A percentile compares a stretch with the other conserved stretches of the same genome.
phyloP scores from a whole-genome alignment of 495 filamentous ascomycete species.

The Talaromyces trachyspermus region DNA sequence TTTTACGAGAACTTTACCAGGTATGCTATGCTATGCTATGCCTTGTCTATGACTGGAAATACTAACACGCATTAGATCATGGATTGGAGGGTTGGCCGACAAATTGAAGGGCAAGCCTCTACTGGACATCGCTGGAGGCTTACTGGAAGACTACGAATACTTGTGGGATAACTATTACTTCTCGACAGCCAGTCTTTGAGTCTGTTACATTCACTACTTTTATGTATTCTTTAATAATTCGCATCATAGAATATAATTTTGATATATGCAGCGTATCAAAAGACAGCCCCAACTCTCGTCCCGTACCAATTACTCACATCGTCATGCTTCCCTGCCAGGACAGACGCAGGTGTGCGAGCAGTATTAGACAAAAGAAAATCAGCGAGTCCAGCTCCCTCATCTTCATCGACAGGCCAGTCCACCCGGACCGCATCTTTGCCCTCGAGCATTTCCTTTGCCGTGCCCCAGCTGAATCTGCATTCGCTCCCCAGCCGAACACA shows the following conservation, averaged over 20 bases:
- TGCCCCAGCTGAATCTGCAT: constrained; percentile 92
- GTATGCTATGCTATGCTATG: constrained; percentile 36
- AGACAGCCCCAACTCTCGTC: constrained; percentile 14
- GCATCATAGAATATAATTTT: constrained; percentile 10
- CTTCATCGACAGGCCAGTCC: constrained; percentile 76
- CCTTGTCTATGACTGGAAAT: constrained; percentile 1
- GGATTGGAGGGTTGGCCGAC: constrained; percentile 52
- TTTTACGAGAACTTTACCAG: constrained; percentile 94
- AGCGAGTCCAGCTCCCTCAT: constrained; percentile 60
- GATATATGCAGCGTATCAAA: constrained; percentile 11
- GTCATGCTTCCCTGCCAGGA: constrained; percentile 19
- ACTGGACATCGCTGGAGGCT: constrained; percentile 68
- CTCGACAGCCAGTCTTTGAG: constrained; percentile 58
- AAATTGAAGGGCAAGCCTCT: constrained; percentile 70
- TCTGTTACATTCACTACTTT: background rate
- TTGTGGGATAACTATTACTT: constrained; percentile 99
- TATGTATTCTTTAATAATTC: constrained; percentile 23
- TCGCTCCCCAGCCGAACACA: constrained; percentile 93
- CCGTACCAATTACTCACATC: constrained; percentile 39
- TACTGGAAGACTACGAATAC: constrained; percentile 93
- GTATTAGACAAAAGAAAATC: constrained; percentile 70
- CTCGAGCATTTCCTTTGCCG: constrained; percentile 88
- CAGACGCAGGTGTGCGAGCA: constrained; percentile 15
- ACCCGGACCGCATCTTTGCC: constrained; percentile 54
- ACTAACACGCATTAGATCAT: constrained; percentile 42